A percentile compares a stretch with the other conserved stretches of the same genome.
These are phyloP conservation scores for Trichoderma lentiforme DNA, from an alignment of 2,329 filamentous ascomycete genomes.

Conservation along the genomic window DNA sequence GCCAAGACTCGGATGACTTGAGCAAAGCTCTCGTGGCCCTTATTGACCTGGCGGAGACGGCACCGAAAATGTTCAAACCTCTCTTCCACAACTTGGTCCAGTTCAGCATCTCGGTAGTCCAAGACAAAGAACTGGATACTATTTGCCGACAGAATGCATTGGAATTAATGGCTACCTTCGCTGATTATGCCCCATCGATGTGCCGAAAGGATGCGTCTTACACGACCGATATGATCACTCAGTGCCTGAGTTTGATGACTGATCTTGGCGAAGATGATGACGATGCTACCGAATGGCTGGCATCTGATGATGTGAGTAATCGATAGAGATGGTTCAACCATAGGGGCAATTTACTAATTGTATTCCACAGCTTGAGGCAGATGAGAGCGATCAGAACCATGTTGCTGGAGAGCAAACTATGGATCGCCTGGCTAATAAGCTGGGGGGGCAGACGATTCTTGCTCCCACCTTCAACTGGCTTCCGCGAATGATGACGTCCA, in stretches of 20 bases:
- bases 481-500: conserved; percentile 94
- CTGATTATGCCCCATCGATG: conserved; percentile 89
- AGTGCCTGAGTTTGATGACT: conserved; percentile 97
- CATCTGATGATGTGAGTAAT: conserved; percentile 75
- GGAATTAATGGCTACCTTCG: conserved; percentile 97
- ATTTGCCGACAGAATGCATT: conserved; percentile 90
- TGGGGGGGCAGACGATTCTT: conserved; percentile 88
- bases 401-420: conserved; percentile 98
- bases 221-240: conserved; percentile 94
- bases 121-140: conserved; percentile 91
- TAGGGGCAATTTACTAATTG: conserved; percentile 26
- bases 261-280: conserved; percentile 94
- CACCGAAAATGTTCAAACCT: conserved; percentile 94
- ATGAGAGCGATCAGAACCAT: conserved; percentile 96
- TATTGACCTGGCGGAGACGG: conserved; percentile 91
- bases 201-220: conserved; percentile 93
- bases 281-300: conserved; percentile 89
- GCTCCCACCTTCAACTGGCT: conserved; percentile 96
- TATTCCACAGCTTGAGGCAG: conserved; percentile 69
- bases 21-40: conserved; percentile 85
- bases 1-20: conserved; percentile 83
- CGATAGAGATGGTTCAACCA: background rate
- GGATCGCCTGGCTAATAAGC: conserved; percentile 95
- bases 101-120: conserved; percentile 89
- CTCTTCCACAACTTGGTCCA: conserved; percentile 91